Evolutionary conservation across 768 basidiomycete species (phyloP).

Genomic region (Hygrophorus pudorinus): DNA sequence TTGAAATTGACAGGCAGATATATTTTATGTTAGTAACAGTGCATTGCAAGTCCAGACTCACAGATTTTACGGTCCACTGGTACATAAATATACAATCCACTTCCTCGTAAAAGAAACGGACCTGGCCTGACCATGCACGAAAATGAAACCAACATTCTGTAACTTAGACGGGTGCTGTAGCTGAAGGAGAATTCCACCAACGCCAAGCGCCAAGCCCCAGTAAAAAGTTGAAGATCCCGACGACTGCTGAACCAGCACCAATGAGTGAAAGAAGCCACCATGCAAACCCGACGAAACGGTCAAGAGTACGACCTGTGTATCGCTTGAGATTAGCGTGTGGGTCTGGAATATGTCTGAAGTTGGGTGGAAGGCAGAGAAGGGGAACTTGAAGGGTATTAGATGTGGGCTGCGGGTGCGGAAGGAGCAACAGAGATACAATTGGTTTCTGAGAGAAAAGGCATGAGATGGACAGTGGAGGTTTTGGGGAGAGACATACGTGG

Average conservation of each 20-base stretch:
- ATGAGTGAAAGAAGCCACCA: constrained; percentile 73
- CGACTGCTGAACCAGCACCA: constrained; percentile 64
- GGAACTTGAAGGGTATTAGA: constrained; percentile 19
- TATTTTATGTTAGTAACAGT: too few species aligned
- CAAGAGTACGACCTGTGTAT: constrained; percentile 54
- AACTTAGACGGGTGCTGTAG: background rate
- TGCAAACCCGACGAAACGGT: constrained; percentile 63
- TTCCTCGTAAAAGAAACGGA: too few species aligned
- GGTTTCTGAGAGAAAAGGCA: constrained; percentile 55
- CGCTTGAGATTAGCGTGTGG: constrained; percentile 45
- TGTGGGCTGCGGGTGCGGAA: constrained; percentile 33
- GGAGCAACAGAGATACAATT: constrained; percentile 60
- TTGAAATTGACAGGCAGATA: too few species aligned
- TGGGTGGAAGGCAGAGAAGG: constrained; percentile 42
- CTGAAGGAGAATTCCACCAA: constrained; percentile 37
- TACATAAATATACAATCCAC: too few species aligned
- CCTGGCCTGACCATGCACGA: too few species aligned
- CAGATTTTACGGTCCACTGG: too few species aligned
- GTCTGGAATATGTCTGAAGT: constrained; percentile 45
- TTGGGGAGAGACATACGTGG: constrained; percentile 47
- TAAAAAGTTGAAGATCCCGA: constrained; percentile 66
- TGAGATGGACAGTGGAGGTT: background rate
- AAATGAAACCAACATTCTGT: too few species aligned
- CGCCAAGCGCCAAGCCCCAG: constrained; percentile 58
- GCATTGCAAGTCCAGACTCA: too few species aligned